Percentiles rank a stretch among this genome's conserved stretches.
These are phyloP conservation scores for Basidiobolus meristosporus DNA, from an alignment of 371 early-diverging fungal genomes.

Conservation along the genomic window DNA sequence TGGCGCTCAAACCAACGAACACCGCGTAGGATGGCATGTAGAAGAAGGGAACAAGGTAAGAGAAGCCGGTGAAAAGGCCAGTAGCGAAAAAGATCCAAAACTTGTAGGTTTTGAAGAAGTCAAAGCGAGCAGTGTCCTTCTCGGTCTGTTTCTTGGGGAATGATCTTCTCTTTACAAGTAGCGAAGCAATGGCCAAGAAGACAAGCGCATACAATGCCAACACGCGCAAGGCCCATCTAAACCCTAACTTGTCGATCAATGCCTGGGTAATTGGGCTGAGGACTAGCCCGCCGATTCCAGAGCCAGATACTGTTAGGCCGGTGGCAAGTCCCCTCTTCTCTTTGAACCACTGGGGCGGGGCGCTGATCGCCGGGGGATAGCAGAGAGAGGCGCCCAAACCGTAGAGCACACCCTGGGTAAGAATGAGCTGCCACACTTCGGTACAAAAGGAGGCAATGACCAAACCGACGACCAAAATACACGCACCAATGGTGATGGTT, in stretches of 20 bases:
- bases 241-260: constrained; percentile 28
- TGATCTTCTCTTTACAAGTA: constrained; percentile 4
- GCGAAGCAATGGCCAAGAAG: constrained; percentile 15
- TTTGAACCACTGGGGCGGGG: constrained; percentile 59
- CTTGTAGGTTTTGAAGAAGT: constrained; percentile 16
- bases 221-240: constrained; percentile 38
- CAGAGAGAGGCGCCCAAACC: constrained; percentile 26
- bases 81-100: constrained; percentile 14
- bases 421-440: constrained; percentile 27
- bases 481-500: constrained; percentile 5
- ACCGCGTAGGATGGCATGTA: constrained; percentile 16
- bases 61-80: constrained; percentile 9
- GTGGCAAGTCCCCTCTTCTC: constrained; percentile 46
- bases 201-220: constrained; percentile 28
- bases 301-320: constrained; percentile 55
- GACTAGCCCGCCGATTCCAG: constrained; percentile 58
- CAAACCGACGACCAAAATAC: constrained; percentile 16
- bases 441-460: constrained; percentile 27
- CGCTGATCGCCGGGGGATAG: constrained; percentile 30
- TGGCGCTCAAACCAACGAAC: constrained; percentile 8
- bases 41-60: constrained; percentile 20
- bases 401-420: constrained; percentile 24
- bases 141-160: not conserved
- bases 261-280: constrained; percentile 38
- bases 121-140: constrained; percentile 8